phyloP scores from a whole-genome alignment of 2,329 filamentous ascomycete genomes.

The Ceratocystis papillata region DNA sequence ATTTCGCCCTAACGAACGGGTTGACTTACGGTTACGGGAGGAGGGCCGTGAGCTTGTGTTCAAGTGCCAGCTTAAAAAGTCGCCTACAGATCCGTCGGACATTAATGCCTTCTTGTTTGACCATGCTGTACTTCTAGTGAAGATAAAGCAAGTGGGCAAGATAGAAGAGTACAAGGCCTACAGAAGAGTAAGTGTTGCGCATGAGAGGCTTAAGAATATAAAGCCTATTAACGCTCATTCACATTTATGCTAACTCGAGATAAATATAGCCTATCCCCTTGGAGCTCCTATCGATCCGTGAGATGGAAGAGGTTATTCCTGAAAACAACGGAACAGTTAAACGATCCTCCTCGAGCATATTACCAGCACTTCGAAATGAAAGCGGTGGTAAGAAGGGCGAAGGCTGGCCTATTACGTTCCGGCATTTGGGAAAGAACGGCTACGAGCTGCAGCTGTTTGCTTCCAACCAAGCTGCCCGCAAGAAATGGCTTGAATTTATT shows the following conservation, averaged over 20 bases:
- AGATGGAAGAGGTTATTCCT: conserved; percentile 94
- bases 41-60: conserved; percentile 87
- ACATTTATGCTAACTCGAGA: conserved; percentile 20
- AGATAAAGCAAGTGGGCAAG: conserved; percentile 86
- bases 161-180: conserved; percentile 92
- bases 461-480: conserved; percentile 69
- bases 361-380: conserved; percentile 45
- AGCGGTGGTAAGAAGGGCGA: conserved; percentile 50
- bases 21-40: conserved; percentile 89
- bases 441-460: conserved; percentile 88
- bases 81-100: conserved; percentile 73
- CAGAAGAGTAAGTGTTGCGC: conserved; percentile 45
- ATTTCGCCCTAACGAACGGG: conserved; percentile 78
- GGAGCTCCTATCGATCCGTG: conserved; percentile 81
- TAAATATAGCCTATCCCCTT: conserved; percentile 67
- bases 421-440: conserved; percentile 86
- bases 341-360: conserved; percentile 75
- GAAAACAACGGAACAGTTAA: conserved; percentile 62
- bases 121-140: conserved; percentile 83
- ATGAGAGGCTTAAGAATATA: neutral
- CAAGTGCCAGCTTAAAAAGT: conserved; percentile 90
- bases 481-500: conserved; percentile 96
- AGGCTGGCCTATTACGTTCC: conserved; percentile 90
- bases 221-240: neutral
- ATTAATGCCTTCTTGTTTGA: conserved; percentile 95